Evolutionary conservation across 2,329 filamentous ascomycete species (phyloP).

Genomic region (Neonectria punicea): DNA sequence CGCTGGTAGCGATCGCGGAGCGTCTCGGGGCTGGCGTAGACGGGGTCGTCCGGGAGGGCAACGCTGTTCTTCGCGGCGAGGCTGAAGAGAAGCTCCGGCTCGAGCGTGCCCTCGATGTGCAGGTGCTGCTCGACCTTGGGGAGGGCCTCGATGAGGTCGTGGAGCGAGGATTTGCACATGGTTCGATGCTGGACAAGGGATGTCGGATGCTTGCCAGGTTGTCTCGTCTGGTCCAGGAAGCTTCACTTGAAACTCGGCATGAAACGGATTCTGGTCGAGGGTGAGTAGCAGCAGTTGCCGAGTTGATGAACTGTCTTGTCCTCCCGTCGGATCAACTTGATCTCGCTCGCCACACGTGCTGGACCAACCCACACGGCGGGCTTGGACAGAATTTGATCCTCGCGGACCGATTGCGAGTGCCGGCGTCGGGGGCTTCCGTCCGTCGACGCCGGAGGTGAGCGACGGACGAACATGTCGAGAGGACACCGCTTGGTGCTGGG

Average conservation of each 20-base stretch:
- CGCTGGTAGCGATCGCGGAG: slow-evolving; percentile 71
- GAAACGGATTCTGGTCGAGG: background rate
- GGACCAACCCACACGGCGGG: background rate
- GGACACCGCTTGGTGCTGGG: background rate
- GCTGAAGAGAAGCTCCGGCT: slow-evolving; percentile 74
- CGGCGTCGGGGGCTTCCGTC: slow-evolving; percentile 23
- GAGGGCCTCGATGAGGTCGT: slow-evolving; percentile 70
- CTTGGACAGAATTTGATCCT: slow-evolving; percentile 6
- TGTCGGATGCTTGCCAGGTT: no score
- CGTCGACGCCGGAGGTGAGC: slow-evolving; percentile 21
- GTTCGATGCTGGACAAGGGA: background rate
- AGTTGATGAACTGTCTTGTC: background rate
- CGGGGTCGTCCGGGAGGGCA: slow-evolving; percentile 68
- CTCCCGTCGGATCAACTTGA: slow-evolving; percentile 2
- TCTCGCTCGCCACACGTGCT: slow-evolving; percentile 1
- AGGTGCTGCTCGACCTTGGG: slow-evolving; percentile 88
- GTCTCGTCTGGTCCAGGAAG: background rate
- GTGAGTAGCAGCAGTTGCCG: background rate
- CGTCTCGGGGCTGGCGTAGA: slow-evolving; percentile 69
- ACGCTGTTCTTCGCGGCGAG: slow-evolving; percentile 76
- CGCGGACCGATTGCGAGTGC: slow-evolving; percentile 19
- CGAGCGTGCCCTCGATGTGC: slow-evolving; percentile 81
- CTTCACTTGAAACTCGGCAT: slow-evolving; percentile 11
- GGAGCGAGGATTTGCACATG: slow-evolving; percentile 64
- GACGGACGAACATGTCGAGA: background rate